Percentiles rank a stretch among this genome's conserved stretches.
These are phyloP conservation scores for Aspergillus japonicus DNA, from an alignment of 2,329 filamentous ascomycete genomes.

Conservation along the genomic window DNA sequence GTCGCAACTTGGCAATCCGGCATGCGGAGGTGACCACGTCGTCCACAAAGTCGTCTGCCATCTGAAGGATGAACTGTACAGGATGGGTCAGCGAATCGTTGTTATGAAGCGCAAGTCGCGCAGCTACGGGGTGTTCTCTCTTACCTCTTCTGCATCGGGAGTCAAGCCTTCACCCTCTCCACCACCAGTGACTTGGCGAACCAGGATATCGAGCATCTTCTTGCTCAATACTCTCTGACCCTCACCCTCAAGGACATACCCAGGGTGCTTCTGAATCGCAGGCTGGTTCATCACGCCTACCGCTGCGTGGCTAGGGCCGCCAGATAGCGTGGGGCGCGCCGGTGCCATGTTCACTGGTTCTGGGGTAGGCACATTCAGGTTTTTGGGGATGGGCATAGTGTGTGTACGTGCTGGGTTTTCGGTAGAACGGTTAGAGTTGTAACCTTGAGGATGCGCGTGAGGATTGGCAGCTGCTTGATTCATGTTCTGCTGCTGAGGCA, in stretches of 20 bases:
- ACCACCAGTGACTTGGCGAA: conserved; percentile 85
- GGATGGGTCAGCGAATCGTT: conserved; percentile 9
- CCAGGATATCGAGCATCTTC: conserved; percentile 94
- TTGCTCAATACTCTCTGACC: conserved; percentile 93
- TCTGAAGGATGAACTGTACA: conserved; percentile 72
- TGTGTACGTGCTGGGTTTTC: conserved; percentile 47
- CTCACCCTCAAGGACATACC: conserved; percentile 85
- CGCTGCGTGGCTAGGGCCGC: conserved; percentile 70
- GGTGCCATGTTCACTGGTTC: conserved; percentile 71
- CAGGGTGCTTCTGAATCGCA: conserved; percentile 75
- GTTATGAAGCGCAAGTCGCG: conserved; percentile 2
- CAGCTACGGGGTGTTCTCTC: conserved; percentile 19
- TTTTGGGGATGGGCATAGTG: conserved; percentile 82
- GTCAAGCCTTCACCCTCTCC: conserved; percentile 75
- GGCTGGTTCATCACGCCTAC: conserved; percentile 86
- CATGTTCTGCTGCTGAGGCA: conserved; percentile 27
- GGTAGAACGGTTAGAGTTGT: conserved; percentile 42
- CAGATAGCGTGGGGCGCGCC: conserved; percentile 77
- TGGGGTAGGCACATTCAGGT: conserved; percentile 69
- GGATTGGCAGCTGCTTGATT: conserved; percentile 32
- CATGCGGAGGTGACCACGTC: conserved; percentile 84
- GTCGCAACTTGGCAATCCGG: conserved; percentile 87
- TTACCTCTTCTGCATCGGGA: conserved; percentile 93
- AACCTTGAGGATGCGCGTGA: conserved; percentile 44
- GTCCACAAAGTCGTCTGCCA: conserved; percentile 94